Base-by-base conservation (phyloP, 768 basidiomycete species). In the Leucocoprinus birnbaumii region DNA sequence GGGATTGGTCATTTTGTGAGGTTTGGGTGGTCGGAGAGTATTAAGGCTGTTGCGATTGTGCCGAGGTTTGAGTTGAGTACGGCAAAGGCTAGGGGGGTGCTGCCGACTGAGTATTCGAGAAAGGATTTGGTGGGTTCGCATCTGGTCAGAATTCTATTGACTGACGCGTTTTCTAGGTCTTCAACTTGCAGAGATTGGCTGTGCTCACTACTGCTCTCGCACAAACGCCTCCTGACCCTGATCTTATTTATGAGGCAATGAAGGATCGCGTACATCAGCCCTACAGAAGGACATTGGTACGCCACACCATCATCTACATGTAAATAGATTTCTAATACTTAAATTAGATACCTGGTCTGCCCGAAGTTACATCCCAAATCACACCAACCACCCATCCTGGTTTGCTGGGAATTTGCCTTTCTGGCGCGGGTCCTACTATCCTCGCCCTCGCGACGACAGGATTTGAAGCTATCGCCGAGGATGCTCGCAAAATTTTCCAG, bases 191-290 rank as follows among this genome's bases (percentile, higher is more conserved):
- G 70, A 84, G 97, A 19, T 75, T 99, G 13, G 97, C 96, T 0
- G 97, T 99, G 25, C 79, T 99, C 52, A 98, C 96, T 1, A 96
- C 94, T 2, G 95, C 97, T 0, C 81, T 99, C 10, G 89, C 84
- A 2, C 87, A 89, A 64, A 84, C 86, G 10, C 96, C 97, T 1
- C 95, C 95, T 1, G 93, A 99, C 66, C 85, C 97, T 0, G 90
- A 86, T 19, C 83, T 99, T n/a, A 98, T 98, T 55, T 98, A 96
- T 69, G 96, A 98, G 67, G 96, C 96, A 1, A 98, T 98, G 97
- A 96, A 98, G 65, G 97, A 99, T 72, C 85, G 91, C 50, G 82
- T 99, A 13, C 97, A 99, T 68, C 97, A 99, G 67, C 97, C 97
- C 1, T 98, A 98, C 68, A 86, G 97, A 26, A 93, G 87, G 70